Base-by-base conservation (phyloP, 163 green algal species). In the Smithsoniella earleae region DNA sequence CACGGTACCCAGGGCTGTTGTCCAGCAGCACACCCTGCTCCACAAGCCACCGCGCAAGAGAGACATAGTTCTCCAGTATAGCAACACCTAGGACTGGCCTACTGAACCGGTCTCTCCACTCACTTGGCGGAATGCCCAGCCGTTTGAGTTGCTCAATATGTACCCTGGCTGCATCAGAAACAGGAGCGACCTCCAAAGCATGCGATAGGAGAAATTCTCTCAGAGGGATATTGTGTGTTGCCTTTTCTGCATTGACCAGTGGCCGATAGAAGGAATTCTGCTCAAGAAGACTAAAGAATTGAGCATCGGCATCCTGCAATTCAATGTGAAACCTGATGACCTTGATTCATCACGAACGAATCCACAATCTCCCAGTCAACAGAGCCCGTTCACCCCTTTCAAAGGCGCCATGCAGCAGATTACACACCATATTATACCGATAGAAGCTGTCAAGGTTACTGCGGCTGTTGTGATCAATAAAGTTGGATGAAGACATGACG, bases 21-120 rank as follows among this genome's bases (percentile, higher is more conserved):
- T 64, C 49, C 49, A 64, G 49, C 33, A 27, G 49, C 13, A 64
- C 49, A 25, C 49, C 49, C 33, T 64, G 49, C 13, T 64, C 6
- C 25, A 36, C 31, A 0, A 64, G 13, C 49, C 49, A 64, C 49
- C 33, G 8, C 33, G 49, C 49, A 13, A 64, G 49, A 10, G 8
- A 6, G 16, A 64, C 49, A 13, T 64, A 64, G 49, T 64, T 64
- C 13, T 25, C 16, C 13, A 36, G 25, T 13, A 64, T 10, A 1
- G 49, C 49, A 27, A 64, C 49, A 13, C 25, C 33, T 27, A 64
- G 31, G 5, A 64, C 6, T 10, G 8, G 49, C 13, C 33, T 64
- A 10, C 25, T 36, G 49, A 36, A 27, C 25, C 33, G 49, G 49
- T 64, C 49, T 13, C 49, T 25, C 49, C 49, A 64, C 5, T 64